These are phyloP conservation scores for Cryoendolithus antarcticus DNA, from an alignment of 2,329 filamentous ascomycete genomes.

Conservation along the genomic window DNA sequence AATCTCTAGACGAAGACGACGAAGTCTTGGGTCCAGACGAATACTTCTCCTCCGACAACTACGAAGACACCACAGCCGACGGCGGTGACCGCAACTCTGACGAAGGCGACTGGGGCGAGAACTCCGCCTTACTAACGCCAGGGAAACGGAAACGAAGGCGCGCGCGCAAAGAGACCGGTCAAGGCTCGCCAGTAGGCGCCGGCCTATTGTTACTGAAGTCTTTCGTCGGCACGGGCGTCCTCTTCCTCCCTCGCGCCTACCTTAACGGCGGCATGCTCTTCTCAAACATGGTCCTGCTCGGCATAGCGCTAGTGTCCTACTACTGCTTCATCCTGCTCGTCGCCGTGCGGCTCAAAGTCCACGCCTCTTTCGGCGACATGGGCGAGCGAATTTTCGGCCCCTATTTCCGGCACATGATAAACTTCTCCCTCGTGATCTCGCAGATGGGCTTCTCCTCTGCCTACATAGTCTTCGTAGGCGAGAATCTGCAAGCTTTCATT, in stretches of 20 bases:
- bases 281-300: slow-evolving; percentile 79
- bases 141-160: slow-evolving; percentile 60
- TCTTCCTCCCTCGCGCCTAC: slow-evolving; percentile 86
- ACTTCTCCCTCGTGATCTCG: slow-evolving; percentile 84
- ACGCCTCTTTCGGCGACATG: slow-evolving; percentile 96
- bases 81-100: slow-evolving; percentile 40
- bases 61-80: slow-evolving; percentile 38
- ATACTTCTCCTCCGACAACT: slow-evolving; percentile 73
- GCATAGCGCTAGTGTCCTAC: slow-evolving; percentile 77
- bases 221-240: slow-evolving; percentile 89
- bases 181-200: slow-evolving; percentile 66
- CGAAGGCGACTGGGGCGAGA: slow-evolving; percentile 62
- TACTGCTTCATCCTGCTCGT: slow-evolving; percentile 96
- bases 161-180: slow-evolving; percentile 63
- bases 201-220: slow-evolving; percentile 85
- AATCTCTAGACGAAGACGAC: slow-evolving; percentile 92
- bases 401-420: slow-evolving; percentile 78
- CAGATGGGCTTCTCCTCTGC: slow-evolving; percentile 91
- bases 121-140: slow-evolving; percentile 64
- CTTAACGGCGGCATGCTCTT: slow-evolving; percentile 97
- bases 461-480: slow-evolving; percentile 92
- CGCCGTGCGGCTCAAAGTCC: slow-evolving; percentile 68
- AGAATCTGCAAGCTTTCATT: slow-evolving; percentile 91
- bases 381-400: slow-evolving; percentile 83
- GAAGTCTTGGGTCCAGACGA: slow-evolving; percentile 78